phyloP scores from a whole-genome alignment of 2,329 filamentous ascomycete species.

The Stachybotrys chartarum region DNA sequence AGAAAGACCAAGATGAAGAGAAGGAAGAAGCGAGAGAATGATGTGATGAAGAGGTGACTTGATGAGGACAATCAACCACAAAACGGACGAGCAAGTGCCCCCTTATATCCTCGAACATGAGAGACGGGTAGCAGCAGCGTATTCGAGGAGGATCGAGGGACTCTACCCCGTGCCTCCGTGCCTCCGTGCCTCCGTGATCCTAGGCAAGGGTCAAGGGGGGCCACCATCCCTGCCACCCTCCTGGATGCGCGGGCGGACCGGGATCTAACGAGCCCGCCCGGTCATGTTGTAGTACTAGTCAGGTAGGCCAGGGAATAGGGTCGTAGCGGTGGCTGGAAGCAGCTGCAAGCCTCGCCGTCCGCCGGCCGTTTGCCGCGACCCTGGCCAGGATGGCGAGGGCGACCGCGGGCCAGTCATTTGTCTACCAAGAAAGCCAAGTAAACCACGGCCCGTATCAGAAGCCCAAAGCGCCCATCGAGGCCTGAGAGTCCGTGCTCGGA shows the following conservation, averaged over 20 bases:
- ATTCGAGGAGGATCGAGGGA: not conserved
- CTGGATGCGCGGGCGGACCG: not conserved
- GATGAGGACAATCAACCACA: not conserved
- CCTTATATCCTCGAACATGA: not conserved
- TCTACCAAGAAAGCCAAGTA: not conserved
- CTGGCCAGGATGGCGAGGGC: not conserved
- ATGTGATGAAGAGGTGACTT: not conserved
- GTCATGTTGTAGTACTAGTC: not conserved
- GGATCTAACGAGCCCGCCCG: not conserved
- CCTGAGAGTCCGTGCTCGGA: not conserved
- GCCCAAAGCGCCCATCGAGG: not conserved
- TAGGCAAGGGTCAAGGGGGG: not conserved
- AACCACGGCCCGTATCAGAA: not conserved
- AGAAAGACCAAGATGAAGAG: not conserved
- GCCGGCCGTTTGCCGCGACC: not conserved
- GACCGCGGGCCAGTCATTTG: not conserved
- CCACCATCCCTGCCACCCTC: not conserved
- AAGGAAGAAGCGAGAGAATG: not conserved
- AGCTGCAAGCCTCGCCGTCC: conserved; percentile 1
- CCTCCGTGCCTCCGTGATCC: not conserved
- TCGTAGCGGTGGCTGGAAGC: not conserved
- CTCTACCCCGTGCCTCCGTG: not conserved
- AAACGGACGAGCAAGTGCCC: not conserved
- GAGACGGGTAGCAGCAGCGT: not conserved
- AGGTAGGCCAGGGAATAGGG: not conserved